Base-by-base conservation (phyloP, 805 yeast species). In the Myxozyma geophila region DNA sequence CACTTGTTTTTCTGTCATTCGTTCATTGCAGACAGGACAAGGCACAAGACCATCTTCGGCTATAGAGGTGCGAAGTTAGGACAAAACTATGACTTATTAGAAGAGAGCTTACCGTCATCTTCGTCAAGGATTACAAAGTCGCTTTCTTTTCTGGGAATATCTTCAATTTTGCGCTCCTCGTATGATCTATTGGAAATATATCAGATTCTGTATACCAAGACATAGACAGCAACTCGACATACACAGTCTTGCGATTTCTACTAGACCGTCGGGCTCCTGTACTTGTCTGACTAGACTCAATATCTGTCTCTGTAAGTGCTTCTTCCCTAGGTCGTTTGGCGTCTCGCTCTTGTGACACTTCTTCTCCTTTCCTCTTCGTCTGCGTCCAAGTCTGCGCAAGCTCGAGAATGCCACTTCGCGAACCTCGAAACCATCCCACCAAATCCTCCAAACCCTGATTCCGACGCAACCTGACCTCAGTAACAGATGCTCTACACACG, bases 371-470 rank as follows among this genome's bases (percentile, higher is more conserved):
- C 54, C 37, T 21, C 8, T 48, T 28, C 52, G 28, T 17, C 4
- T 23, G 37, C 28, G 15, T 13, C 28, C 37, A 21, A n/a, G 15
- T 48, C 12, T 40, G 60, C 47, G 63, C 60, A 36, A 44, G 35
- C 7, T 51, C 44, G 54, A 64, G 33, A 12, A 64, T 33, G 4
- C 21, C 36, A 17, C 17, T 39, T 17, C 64, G 33, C 5, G 57
- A 46, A 9, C 74, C 71, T 15, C 71, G 74, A 74, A 82, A 86
- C 73, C 89, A 82, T 75, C 74, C 77, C 1, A 85, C 86, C 0
- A 89, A 77, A 67, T 90, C 96, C 71, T 88, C 96, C n/a, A 91
- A 75, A 7, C 87, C 76, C 44, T 85, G 81, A 51, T 87, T 89
- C 68, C 89, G 83, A 63, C 87, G 81, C 53, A 92, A 75, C 67